Conservation (phyloP, 2,329 filamentous ascomycete species). For the Gliomastix tumulicola region DNA sequence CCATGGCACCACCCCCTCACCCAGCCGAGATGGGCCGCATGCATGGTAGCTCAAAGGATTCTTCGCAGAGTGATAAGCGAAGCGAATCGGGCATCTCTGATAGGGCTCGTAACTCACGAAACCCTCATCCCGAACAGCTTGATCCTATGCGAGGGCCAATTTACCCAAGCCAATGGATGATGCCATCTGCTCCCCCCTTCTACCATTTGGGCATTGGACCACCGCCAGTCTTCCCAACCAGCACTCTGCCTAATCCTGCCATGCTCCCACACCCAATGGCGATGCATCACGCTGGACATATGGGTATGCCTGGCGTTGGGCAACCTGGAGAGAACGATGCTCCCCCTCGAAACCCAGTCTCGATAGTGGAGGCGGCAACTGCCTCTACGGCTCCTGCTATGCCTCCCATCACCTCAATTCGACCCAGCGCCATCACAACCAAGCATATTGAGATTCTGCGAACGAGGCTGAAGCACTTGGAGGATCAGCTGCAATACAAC, state of each 20-base stretch:
- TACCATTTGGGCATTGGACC: slow-evolving; percentile 18
- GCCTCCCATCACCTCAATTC: slow-evolving; percentile 51
- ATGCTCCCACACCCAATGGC: too few species aligned
- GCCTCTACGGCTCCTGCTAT: slow-evolving; percentile 3
- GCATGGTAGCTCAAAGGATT: too few species aligned
- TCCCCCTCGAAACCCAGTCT: background rate
- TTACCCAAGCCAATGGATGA: slow-evolving; percentile 27
- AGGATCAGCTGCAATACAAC: slow-evolving; percentile 55
- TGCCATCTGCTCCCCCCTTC: slow-evolving; percentile 11
- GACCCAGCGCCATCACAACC: slow-evolving; percentile 52
- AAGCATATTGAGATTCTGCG: slow-evolving; percentile 48
- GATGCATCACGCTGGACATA: too few species aligned
- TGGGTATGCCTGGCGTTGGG: background rate
- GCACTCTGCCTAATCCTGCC: too few species aligned
- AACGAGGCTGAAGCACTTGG: slow-evolving; percentile 44
- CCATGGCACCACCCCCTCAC: slow-evolving; percentile 12
- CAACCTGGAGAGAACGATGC: background rate
- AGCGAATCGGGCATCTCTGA: slow-evolving; percentile 20
- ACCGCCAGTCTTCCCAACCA: slow-evolving; percentile 16
- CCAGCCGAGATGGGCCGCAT: too few species aligned
- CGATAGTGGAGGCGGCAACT: background rate
- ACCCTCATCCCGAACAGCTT: too few species aligned
- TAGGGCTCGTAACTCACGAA: too few species aligned
- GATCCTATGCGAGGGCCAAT: too few species aligned
- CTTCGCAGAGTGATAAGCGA: slow-evolving; percentile 16